Conservation (phyloP, 805 yeast species). For the Yamadazyma endophytica region DNA sequence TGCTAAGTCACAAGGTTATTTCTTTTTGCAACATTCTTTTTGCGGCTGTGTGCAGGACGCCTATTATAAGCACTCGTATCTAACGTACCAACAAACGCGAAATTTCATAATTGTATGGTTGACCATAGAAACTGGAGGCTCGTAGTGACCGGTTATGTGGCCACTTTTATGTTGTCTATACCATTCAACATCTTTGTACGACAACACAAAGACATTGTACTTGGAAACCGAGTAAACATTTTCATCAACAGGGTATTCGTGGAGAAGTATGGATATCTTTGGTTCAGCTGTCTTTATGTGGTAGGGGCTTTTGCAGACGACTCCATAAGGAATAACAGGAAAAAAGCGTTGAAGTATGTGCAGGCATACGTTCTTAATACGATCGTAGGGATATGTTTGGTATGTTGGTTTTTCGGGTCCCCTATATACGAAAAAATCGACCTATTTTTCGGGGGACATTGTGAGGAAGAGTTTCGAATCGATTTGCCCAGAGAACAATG, state of each 20-base stretch:
- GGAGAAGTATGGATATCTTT: slow-evolving; percentile 23
- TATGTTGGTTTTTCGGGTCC: slow-evolving; percentile 33
- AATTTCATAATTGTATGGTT: too few species aligned
- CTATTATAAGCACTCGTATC: too few species aligned
- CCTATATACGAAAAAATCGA: slow-evolving; percentile 30
- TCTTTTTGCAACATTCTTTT: too few species aligned
- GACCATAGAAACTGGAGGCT: too few species aligned
- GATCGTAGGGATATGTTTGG: slow-evolving; percentile 1
- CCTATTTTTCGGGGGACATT: slow-evolving; percentile 35
- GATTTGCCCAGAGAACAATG: slow-evolving; percentile 12
- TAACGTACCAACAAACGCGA: too few species aligned
- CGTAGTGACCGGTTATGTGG: slow-evolving; percentile 4
- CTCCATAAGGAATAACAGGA: too few species aligned
- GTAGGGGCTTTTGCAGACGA: too few species aligned
- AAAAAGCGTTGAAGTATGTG: background rate
- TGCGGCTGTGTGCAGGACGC: too few species aligned
- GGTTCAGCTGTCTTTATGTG: too few species aligned
- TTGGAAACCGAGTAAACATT: slow-evolving; percentile 14
- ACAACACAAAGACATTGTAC: slow-evolving; percentile 11
- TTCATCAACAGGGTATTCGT: slow-evolving; percentile 14
- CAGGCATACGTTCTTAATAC: slow-evolving; percentile 5
- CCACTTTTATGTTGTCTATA: slow-evolving; percentile 16
- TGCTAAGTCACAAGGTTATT: too few species aligned
- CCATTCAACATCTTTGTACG: slow-evolving; percentile 16
- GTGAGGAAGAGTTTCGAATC: slow-evolving; percentile 14